Evolutionary conservation across 192 early-diverging fungal genomes (phyloP), one percentile per base, ranked within the genome.

Genomic region (Podochytrium sp.): DNA sequence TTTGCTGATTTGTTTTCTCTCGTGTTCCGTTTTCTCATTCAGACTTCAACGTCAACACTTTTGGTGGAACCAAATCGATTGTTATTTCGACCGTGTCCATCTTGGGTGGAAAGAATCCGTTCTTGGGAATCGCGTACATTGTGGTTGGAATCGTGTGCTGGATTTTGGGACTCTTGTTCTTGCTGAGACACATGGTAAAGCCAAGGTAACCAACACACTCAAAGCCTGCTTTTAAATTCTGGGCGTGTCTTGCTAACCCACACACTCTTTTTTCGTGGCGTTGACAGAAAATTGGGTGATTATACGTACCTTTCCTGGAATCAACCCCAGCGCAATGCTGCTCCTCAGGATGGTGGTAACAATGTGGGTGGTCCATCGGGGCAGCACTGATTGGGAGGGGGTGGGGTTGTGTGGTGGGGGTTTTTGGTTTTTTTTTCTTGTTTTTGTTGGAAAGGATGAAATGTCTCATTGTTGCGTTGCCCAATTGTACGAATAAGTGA

Each of bases 251-350:
- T 20, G 7, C 30, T 20, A 55, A 47, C 20, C 10, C 43, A 20
- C 20, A 47, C 43, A 55, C 7, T 27, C 0, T 27, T 27, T 10
- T 40, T 56, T 47, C 64, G 65, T 74, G 50, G 30, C 30, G 39
- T 40, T 52, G 18, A 50, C 77, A 88, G 97, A 66, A 93, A 96
- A 71, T 85, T 98, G 39, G 98, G 98, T 53, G 98, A 99, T 84
- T 96, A 99, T 76, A 92, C 93, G 33, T 94, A 95, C 65, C 76
- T 99, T 62, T 96, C 94, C 27, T 99, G 97, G 97, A 99, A 99
- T 81, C 89, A 95, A 61, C 82, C 82, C 39, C 76, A 78, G 43
- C 47, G 74, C 23, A 49, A 38, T 16, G 63, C 74, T 35, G 55
- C 56, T 40, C 34, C 41, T 23, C 42, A 32, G n/a, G 43, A 20